Evolutionary conservation across 768 basidiomycete genomes (phyloP).

Genomic region (Russula sp.): DNA sequence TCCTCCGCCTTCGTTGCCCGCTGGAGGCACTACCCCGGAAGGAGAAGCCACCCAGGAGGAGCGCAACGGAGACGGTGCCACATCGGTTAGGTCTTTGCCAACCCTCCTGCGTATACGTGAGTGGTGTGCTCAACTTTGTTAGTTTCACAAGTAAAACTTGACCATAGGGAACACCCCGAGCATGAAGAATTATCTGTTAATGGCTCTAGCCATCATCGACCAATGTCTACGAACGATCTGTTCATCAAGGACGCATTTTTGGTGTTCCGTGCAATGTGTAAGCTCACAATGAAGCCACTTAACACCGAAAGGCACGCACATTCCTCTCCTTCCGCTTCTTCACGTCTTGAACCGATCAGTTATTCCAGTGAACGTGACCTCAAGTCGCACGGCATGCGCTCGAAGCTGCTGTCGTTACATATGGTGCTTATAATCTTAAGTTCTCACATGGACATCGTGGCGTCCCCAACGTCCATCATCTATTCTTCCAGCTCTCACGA

Average conservation of each 20-base stretch:
- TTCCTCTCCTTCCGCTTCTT: background rate
- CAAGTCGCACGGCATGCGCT: slow-evolving; percentile 96
- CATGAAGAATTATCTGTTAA: slow-evolving; percentile 25
- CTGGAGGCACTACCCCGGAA: slow-evolving; percentile 1
- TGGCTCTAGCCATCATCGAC: slow-evolving; percentile 36
- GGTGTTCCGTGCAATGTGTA: slow-evolving; percentile 95
- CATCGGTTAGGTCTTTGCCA: slow-evolving; percentile 1
- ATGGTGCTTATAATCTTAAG: slow-evolving; percentile 89
- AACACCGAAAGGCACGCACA: slow-evolving; percentile 79
- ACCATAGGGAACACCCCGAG: slow-evolving; percentile 14
- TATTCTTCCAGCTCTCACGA: slow-evolving; percentile 88
- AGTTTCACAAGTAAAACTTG: background rate
- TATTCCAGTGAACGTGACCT: slow-evolving; percentile 81
- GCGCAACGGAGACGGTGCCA: background rate
- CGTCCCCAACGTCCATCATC: slow-evolving; percentile 84
- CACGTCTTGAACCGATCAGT: slow-evolving; percentile 26
- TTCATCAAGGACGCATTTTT: slow-evolving; percentile 98
- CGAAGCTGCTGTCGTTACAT: slow-evolving; percentile 91
- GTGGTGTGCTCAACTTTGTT: background rate
- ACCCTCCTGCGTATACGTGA: slow-evolving; percentile 4
- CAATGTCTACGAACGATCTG: slow-evolving; percentile 75
- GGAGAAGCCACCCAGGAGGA: slow-evolving; percentile 11
- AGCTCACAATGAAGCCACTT: slow-evolving; percentile 96
- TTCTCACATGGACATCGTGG: slow-evolving; percentile 86
- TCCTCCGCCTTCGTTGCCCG: slow-evolving; percentile 27